phyloP scores from a whole-genome alignment of 345 rosid genomes.

The Melaleuca quinquenervia region DNA sequence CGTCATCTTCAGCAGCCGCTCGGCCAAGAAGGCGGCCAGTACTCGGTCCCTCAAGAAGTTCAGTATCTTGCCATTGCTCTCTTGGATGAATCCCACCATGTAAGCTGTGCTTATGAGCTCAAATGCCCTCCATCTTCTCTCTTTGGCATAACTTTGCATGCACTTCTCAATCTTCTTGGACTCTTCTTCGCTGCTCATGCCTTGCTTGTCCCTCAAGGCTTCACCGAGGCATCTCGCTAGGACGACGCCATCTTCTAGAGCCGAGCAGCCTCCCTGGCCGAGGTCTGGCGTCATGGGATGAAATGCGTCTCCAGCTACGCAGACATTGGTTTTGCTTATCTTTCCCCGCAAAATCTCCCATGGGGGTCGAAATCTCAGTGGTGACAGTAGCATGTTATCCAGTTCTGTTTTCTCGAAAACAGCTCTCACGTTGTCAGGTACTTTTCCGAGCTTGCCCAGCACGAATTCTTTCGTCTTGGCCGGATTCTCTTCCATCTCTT shows the following conservation, averaged over 20 bases:
- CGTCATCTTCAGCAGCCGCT: not conserved
- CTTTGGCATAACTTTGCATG: not conserved
- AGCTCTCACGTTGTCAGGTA: not conserved
- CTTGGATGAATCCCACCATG: constrained; percentile 40
- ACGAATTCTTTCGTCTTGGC: constrained; percentile 24
- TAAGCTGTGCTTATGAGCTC: constrained; percentile 36
- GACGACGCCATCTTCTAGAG: constrained; percentile 20
- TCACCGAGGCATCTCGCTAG: constrained; percentile 6
- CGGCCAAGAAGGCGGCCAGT: not conserved
- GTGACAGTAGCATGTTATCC: constrained; percentile 17
- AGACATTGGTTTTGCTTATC: constrained; percentile 30
- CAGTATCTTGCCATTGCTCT: constrained; percentile 21
- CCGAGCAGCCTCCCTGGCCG: constrained; percentile 18
- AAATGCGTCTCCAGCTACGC: constrained; percentile 54
- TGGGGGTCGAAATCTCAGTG: constrained; percentile 34
- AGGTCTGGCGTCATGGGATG: constrained; percentile 65
- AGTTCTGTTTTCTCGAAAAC: constrained; percentile 28
- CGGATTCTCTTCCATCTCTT: constrained; percentile 9
- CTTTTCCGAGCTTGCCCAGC: constrained; percentile 11
- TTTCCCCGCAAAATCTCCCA: constrained; percentile 53
- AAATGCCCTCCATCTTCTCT: constrained; percentile 59
- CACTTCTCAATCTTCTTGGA: not conserved
- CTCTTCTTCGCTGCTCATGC: not conserved
- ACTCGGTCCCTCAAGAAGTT: not conserved
- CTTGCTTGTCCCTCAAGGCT: not conserved